Percentiles rank a stretch among this genome's conserved stretches.
Evolutionary conservation across 148 eudicot species (phyloP).

Genomic region (Chenopodium berlandieri): DNA sequence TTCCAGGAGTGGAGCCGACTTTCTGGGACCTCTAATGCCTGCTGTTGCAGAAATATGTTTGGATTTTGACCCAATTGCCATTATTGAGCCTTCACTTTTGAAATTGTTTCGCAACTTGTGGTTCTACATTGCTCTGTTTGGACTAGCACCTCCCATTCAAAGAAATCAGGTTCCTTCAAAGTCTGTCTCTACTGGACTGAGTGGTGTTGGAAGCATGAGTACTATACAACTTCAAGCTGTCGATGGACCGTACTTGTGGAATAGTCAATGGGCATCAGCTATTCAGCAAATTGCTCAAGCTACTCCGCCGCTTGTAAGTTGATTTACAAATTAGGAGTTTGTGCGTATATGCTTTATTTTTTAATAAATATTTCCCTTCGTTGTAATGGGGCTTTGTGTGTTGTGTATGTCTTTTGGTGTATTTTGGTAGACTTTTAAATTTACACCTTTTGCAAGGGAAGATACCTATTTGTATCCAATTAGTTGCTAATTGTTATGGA

Average conservation of each 20-base stretch:
- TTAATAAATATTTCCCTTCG: neutral
- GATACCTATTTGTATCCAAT: too few species aligned
- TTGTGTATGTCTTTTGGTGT: neutral
- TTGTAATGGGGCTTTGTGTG: neutral
- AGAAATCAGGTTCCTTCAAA: slow-evolving; percentile 49
- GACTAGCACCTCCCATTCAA: slow-evolving; percentile 96
- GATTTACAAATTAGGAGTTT: slow-evolving; percentile 5
- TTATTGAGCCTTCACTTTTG: slow-evolving; percentile 86
- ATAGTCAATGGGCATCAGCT: slow-evolving; percentile 82
- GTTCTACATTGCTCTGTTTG: slow-evolving; percentile 97
- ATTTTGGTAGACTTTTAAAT: neutral
- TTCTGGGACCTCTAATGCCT: slow-evolving; percentile 95
- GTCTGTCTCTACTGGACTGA: slow-evolving; percentile 62
- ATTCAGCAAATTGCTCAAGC: slow-evolving; percentile 93
- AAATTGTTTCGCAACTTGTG: slow-evolving; percentile 95
- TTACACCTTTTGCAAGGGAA: neutral
- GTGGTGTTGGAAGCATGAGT: slow-evolving; percentile 77
- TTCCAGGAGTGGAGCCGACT: slow-evolving; percentile 98
- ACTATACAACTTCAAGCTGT: slow-evolving; percentile 90
- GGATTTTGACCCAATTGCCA: slow-evolving; percentile 80
- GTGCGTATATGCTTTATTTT: neutral
- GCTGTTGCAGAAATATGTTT: slow-evolving; percentile 98
- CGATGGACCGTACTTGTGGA: slow-evolving; percentile 96
- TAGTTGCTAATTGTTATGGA: neutral
- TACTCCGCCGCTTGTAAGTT: slow-evolving; percentile 98